Percentiles rank a stretch among this genome's conserved stretches.
These are phyloP conservation scores for Hemileccinum rubropunctum DNA, from an alignment of 768 basidiomycete genomes.

Conservation along the genomic window DNA sequence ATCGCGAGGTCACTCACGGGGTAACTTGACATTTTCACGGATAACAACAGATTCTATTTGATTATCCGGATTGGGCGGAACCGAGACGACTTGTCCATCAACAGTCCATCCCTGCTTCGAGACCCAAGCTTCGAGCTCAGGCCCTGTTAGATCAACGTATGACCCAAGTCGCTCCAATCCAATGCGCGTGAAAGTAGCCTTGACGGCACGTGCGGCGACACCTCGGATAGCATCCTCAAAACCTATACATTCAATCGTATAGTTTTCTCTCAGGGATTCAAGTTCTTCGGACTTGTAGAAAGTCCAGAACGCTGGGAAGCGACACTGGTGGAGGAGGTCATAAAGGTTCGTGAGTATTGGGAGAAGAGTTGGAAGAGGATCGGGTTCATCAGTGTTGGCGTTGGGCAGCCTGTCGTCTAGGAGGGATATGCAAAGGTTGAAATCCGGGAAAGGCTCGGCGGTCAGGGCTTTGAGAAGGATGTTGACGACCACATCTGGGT, in stretches of 20 bases:
- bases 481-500: slow-evolving; percentile 90
- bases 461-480: slow-evolving; percentile 91
- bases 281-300: slow-evolving; percentile 68
- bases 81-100: slow-evolving; percentile 56
- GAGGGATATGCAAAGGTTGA: slow-evolving; percentile 92
- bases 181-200: slow-evolving; percentile 76
- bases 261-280: slow-evolving; percentile 76
- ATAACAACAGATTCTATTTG: slow-evolving; percentile 84
- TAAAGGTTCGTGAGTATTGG: slow-evolving; percentile 66
- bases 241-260: slow-evolving; percentile 78
- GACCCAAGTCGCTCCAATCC: slow-evolving; percentile 61
- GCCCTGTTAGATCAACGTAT: slow-evolving; percentile 69
- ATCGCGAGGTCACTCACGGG: slow-evolving; percentile 52
- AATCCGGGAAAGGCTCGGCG: slow-evolving; percentile 85
- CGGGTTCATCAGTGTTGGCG: slow-evolving; percentile 68
- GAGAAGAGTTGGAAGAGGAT: slow-evolving; percentile 71
- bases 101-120: slow-evolving; percentile 65
- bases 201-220: slow-evolving; percentile 74
- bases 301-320: slow-evolving; percentile 86
- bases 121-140: slow-evolving; percentile 58
- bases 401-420: slow-evolving; percentile 68
- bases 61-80: slow-evolving; percentile 85
- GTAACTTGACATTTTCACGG: slow-evolving; percentile 77
- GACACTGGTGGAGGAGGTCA: slow-evolving; percentile 74
- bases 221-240: slow-evolving; percentile 83